phyloP scores from a whole-genome alignment of 129 eudicot species.

The Apium graveolens region DNA sequence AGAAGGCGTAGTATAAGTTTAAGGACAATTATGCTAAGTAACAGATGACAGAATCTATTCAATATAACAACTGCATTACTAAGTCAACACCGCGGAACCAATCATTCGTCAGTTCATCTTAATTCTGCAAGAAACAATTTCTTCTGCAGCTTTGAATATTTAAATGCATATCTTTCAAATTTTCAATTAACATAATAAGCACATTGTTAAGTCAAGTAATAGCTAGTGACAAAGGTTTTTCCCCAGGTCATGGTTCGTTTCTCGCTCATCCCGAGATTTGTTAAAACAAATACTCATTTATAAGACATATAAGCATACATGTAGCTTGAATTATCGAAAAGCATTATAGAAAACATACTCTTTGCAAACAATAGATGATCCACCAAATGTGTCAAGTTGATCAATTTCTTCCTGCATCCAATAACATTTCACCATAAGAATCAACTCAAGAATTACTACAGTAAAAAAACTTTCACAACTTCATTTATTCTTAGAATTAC shows the following conservation, averaged over 20 bases:
- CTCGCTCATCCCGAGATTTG: too few species aligned
- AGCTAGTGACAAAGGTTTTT: too few species aligned
- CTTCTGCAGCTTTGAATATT: neutral
- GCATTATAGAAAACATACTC: constrained; percentile 31
- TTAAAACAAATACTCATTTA: too few species aligned
- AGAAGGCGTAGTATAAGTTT: neutral
- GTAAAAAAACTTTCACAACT: neutral
- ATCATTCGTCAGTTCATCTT: neutral
- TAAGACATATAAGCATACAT: neutral
- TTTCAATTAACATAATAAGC: neutral
- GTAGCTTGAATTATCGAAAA: neutral
- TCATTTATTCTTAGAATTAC: neutral
- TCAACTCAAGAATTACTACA: neutral
- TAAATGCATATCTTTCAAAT: neutral
- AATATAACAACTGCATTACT: neutral
- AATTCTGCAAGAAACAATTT: neutral
- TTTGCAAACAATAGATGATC: constrained; percentile 60
- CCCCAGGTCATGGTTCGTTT: too few species aligned
- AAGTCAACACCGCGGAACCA: neutral
- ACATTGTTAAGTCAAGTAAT: neutral
- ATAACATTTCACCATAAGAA: neutral
- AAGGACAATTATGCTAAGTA: neutral
- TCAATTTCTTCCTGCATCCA: constrained; percentile 58
- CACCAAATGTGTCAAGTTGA: constrained; percentile 60
- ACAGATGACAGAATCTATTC: neutral